A percentile compares a stretch with the other conserved stretches of the same genome.
phyloP scores from a whole-genome alignment of 2,329 filamentous ascomycete genomes.

The Colletotrichum sp. region DNA sequence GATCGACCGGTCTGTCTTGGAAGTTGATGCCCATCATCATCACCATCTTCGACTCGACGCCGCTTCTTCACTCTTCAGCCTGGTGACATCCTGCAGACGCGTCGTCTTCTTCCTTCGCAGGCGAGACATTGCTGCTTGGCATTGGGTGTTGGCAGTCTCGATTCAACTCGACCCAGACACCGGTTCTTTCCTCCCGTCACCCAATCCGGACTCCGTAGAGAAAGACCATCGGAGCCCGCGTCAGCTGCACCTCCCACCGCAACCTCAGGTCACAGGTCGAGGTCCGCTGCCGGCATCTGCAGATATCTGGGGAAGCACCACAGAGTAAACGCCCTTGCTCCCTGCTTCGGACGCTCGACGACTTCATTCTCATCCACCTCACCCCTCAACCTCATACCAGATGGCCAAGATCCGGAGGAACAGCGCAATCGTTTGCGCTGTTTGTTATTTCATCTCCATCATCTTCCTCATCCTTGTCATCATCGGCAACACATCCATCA shows the following conservation, averaged over 20 bases:
- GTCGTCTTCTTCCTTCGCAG: neutral
- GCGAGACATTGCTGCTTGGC: neutral
- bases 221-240: neutral
- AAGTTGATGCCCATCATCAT: neutral
- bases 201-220: neutral
- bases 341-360: neutral
- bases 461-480: conserved; percentile 82
- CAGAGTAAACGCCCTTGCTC: neutral
- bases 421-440: conserved; percentile 68
- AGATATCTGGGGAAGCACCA: conserved; percentile 4
- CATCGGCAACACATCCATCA: conserved; percentile 74
- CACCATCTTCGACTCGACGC: neutral
- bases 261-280: neutral
- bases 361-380: neutral
- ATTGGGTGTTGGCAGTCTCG: neutral
- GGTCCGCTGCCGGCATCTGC: neutral
- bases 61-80: neutral
- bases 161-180: neutral
- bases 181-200: neutral
- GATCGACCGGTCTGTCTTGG: neutral
- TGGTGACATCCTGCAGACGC: neutral
- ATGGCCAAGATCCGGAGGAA: conserved; percentile 57
- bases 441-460: conserved; percentile 75
- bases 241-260: neutral
- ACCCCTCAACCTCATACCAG: neutral